Evolutionary conservation across 352 stramenopile genomes (phyloP).

Genomic region (Nannochloropsis limnetica): DNA sequence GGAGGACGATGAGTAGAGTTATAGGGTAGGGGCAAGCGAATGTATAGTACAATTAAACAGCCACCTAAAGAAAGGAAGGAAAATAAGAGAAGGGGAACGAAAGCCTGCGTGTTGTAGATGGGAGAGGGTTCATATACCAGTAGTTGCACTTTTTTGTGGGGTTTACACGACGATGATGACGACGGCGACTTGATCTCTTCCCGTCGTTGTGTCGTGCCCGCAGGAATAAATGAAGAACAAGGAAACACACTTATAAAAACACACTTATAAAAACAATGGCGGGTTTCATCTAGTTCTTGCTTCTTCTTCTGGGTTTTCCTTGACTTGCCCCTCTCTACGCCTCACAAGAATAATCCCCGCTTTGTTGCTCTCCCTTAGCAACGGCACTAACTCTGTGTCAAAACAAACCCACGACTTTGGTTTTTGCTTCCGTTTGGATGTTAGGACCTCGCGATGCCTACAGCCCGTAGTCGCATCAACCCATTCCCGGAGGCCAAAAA

Average conservation of each 20-base stretch:
- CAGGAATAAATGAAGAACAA: neutral
- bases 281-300: neutral
- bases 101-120: neutral
- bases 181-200: neutral
- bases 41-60: neutral
- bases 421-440: too few relatives aligned
- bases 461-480: too few relatives aligned
- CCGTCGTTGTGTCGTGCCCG: neutral
- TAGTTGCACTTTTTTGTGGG: neutral
- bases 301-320: neutral
- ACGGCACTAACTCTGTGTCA: neutral
- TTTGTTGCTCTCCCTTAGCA: neutral
- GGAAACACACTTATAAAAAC: neutral
- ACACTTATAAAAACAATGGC: too few relatives aligned
- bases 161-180: neutral
- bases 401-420: neutral
- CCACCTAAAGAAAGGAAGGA: neutral
- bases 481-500: too few relatives aligned
- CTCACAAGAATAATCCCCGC: neutral
- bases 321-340: neutral
- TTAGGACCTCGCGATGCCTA: too few relatives aligned
- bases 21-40: neutral
- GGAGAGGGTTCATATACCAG: neutral
- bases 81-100: neutral
- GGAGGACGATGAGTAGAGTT: constrained; percentile 10